These are phyloP conservation scores for Austroboletus novae-zelandiae DNA, from an alignment of 1,284 basidiomycete species.

Conservation along the genomic window DNA sequence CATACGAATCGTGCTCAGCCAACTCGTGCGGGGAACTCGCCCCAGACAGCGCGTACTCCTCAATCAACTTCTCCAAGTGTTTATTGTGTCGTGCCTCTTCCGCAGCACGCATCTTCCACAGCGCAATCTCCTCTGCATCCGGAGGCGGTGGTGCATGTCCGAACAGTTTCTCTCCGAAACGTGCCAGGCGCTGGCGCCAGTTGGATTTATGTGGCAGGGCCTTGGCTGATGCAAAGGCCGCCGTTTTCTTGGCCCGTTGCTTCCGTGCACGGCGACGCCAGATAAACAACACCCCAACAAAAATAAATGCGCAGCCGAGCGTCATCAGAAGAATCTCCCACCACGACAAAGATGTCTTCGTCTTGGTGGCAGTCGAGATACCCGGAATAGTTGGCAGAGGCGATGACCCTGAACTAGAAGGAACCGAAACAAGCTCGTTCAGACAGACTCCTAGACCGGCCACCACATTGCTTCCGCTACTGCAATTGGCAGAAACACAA, in stretches of 20 bases:
- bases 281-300: conserved; percentile 58
- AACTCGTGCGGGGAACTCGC: conserved; percentile 32
- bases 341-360: conserved; percentile 51
- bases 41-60: conserved; percentile 48
- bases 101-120: conserved; percentile 42
- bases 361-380: conserved; percentile 43
- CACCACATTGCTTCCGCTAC: conserved; percentile 50
- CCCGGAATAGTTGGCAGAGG: conserved; percentile 59
- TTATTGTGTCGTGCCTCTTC: conserved; percentile 50
- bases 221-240: conserved; percentile 61
- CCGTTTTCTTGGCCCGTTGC: conserved; percentile 62
- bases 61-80: conserved; percentile 52
- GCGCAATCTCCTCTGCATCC: conserved; percentile 41
- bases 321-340: conserved; percentile 83
- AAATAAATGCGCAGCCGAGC: conserved; percentile 75
- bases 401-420: conserved; percentile 42
- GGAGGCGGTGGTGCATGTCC: conserved; percentile 40
- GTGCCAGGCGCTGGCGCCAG: conserved; percentile 55
- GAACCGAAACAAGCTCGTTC: conserved; percentile 61
- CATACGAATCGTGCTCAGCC: conserved; percentile 27
- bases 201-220: conserved; percentile 42
- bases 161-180: conserved; percentile 58
- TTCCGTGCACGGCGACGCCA: conserved; percentile 70
- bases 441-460: conserved; percentile 75
- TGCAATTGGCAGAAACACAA: conserved; percentile 63